A percentile compares a stretch with the other conserved stretches of the same genome.
phyloP scores from a whole-genome alignment of 306 rosid genomes.

The Albizia julibrissin region DNA sequence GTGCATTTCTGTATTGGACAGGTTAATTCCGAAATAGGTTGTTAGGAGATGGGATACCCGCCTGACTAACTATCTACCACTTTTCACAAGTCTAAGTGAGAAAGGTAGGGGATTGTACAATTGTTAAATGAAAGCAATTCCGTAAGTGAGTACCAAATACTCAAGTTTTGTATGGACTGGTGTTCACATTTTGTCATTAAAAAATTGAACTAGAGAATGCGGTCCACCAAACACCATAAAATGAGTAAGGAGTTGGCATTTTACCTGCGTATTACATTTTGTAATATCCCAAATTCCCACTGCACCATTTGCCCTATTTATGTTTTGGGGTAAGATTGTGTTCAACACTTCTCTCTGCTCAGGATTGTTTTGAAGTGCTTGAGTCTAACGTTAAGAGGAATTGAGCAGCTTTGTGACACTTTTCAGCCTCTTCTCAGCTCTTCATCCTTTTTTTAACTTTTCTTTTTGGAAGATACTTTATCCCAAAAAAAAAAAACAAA shows the following conservation, averaged over 20 bases:
- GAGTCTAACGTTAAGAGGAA: neutral
- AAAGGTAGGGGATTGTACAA: neutral
- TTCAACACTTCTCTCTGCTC: neutral
- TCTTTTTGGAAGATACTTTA: neutral
- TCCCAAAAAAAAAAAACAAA: neutral
- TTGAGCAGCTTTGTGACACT: neutral
- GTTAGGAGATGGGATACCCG: neutral
- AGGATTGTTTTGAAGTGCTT: neutral
- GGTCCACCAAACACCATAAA: neutral
- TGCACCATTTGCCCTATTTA: neutral
- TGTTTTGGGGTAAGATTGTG: neutral
- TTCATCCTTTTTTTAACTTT: neutral
- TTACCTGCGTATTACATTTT: neutral
- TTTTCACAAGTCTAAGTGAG: neutral
- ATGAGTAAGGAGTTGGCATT: neutral
- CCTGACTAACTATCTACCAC: neutral
- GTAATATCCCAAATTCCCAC: neutral
- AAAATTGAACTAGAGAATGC: conserved; percentile 4
- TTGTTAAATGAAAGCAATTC: neutral
- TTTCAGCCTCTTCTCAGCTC: neutral
- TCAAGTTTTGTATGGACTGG: neutral
- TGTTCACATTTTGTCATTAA: conserved; percentile 5
- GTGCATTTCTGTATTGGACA: neutral
- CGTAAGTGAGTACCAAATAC: neutral
- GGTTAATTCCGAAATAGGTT: neutral